Conservation (phyloP, 306 rosid species). For the Rosa lucieae region DNA sequence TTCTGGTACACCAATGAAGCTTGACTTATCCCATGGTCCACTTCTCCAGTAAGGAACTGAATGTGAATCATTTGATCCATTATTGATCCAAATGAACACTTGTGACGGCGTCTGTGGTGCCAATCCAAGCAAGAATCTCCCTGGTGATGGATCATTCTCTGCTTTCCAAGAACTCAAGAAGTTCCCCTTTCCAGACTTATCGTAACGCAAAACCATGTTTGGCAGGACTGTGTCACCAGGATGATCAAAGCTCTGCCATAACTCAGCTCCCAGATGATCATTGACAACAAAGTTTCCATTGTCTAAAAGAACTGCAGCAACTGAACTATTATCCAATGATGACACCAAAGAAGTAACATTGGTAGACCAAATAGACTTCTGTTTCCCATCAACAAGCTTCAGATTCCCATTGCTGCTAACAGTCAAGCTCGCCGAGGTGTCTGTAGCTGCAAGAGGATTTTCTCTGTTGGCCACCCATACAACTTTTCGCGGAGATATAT, state of each 20-base stretch:
- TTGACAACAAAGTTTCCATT: conserved; percentile 37
- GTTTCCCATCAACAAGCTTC: conserved; percentile 32
- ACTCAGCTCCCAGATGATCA: conserved; percentile 16
- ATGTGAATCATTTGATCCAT: conserved; percentile 22
- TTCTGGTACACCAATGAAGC: conserved; percentile 39
- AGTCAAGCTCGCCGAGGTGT: conserved; percentile 27
- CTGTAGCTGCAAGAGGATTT: conserved; percentile 26
- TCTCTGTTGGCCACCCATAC: conserved; percentile 61
- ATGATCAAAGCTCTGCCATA: conserved; percentile 55
- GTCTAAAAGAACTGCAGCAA: conserved; percentile 34
- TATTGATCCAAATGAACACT: conserved; percentile 35
- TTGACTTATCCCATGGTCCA: conserved; percentile 58
- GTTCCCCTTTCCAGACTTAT: conserved; percentile 31
- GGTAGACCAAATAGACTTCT: conserved; percentile 39
- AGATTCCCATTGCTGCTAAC: conserved; percentile 35
- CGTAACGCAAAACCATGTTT: conserved; percentile 29
- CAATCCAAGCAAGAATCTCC: conserved; percentile 30
- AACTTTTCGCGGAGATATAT: conserved; percentile 5
- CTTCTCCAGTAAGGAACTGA: conserved; percentile 43
- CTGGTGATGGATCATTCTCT: conserved; percentile 44
- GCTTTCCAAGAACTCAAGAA: conserved; percentile 45
- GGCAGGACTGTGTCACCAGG: conserved; percentile 42
- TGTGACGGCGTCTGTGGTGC: conserved; percentile 39
- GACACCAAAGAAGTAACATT: neutral
- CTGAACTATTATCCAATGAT: conserved; percentile 16